Conservation (phyloP, 2,329 filamentous ascomycete genomes). For the Colletotrichum sp. region DNA sequence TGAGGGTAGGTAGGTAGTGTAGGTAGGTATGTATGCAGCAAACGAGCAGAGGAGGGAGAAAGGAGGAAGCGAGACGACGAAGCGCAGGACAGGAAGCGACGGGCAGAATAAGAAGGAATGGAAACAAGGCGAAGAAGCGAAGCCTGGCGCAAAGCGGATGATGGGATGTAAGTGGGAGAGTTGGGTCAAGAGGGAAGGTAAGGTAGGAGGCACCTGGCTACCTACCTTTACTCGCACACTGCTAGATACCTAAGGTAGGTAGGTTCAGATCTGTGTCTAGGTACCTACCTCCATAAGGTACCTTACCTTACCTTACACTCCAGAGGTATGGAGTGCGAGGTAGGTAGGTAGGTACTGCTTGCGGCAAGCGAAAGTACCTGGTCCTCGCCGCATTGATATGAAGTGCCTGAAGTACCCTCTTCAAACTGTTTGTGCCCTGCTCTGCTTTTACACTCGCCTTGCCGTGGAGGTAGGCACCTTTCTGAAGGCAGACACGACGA, state of each 20-base stretch:
- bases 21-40: neutral
- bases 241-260: neutral
- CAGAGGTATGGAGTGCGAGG: neutral
- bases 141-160: conserved; percentile 21
- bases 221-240: neutral
- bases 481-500: neutral
- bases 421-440: neutral
- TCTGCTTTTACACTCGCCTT: neutral
- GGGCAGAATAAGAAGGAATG: conserved; percentile 4
- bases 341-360: neutral
- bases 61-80: neutral
- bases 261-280: neutral
- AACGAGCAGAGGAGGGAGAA: neutral
- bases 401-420: neutral
- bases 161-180: neutral
- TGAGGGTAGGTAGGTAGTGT: neutral
- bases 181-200: neutral
- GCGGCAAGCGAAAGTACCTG: neutral
- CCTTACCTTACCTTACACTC: neutral
- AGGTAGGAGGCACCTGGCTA: neutral
- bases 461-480: neutral
- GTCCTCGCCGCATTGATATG: neutral
- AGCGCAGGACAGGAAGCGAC: neutral
- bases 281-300: neutral
- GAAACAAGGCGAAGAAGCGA: neutral